Conservation (phyloP, 192 early-diverging fungal species). For the Piromyces finnis region DNA sequence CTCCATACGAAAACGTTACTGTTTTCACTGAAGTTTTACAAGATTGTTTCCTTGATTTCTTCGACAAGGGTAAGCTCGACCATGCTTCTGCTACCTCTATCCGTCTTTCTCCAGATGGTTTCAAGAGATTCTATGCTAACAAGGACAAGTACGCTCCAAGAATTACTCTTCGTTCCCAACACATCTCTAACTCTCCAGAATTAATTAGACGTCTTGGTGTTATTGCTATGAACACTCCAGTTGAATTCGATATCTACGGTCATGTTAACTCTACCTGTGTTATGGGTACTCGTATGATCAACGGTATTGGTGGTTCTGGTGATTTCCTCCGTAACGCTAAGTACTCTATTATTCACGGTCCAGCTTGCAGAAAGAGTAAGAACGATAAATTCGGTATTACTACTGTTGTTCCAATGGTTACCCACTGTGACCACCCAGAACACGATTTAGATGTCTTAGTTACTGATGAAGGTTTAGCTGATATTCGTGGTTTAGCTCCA, state of each 20-base stretch:
- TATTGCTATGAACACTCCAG: not conserved
- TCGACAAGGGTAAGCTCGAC: not conserved
- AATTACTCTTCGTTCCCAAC: not conserved
- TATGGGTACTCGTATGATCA: not conserved
- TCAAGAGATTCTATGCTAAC: not conserved
- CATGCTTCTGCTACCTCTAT: not conserved
- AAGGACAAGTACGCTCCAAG: not conserved
- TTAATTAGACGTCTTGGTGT: not conserved
- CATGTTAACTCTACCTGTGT: not conserved
- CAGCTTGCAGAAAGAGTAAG: not conserved
- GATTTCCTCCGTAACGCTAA: not conserved
- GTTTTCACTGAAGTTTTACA: not conserved
- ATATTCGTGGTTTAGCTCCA: not conserved
- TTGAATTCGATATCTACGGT: not conserved
- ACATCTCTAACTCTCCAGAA: not conserved
- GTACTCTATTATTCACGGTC: not conserved
- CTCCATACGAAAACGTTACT: not conserved
- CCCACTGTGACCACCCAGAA: not conserved
- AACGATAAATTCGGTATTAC: not conserved
- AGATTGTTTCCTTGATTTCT: not conserved
- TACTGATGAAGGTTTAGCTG: not conserved
- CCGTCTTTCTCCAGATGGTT: not conserved
- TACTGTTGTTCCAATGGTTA: not conserved
- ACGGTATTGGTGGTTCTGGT: not conserved
- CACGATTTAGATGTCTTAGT: not conserved